Evolutionary conservation across 164 flowering plant species (phyloP).

Genomic region (Buxus sempervirens): DNA sequence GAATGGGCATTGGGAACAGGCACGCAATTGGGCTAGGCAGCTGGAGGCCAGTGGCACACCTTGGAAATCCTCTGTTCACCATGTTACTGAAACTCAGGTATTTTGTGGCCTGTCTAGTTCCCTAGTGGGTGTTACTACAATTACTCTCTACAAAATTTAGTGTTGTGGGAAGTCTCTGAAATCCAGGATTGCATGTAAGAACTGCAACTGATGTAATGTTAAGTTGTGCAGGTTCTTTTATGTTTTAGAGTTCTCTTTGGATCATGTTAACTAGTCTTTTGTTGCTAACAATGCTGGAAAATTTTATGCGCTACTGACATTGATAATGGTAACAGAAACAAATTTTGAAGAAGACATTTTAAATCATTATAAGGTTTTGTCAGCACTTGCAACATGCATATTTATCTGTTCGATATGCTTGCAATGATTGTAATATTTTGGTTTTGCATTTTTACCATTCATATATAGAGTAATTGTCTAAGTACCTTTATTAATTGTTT

Average conservation of each 20-base stretch:
- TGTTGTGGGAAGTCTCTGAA: background rate
- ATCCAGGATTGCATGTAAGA: background rate
- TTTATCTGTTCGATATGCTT: background rate
- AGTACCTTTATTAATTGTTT: background rate
- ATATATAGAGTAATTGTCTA: background rate
- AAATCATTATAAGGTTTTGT: background rate
- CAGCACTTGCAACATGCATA: background rate
- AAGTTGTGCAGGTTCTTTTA: background rate
- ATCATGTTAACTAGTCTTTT: too few relatives aligned
- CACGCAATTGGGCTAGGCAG: constrained; percentile 94
- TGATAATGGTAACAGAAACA: background rate
- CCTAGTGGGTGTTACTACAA: background rate
- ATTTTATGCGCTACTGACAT: background rate
- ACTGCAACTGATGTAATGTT: background rate
- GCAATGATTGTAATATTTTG: background rate
- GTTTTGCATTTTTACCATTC: background rate
- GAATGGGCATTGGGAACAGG: constrained; percentile 93
- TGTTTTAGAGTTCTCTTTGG: too few relatives aligned
- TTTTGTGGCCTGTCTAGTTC: background rate
- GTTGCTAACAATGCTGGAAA: background rate
- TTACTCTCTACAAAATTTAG: background rate
- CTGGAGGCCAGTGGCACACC: constrained; percentile 80
- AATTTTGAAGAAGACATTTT: background rate
- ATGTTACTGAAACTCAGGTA: constrained; percentile 98
- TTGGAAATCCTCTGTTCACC: constrained; percentile 81